Base-by-base conservation (phyloP, 2,329 filamentous ascomycete species). In the Blastomyces gilchristii region DNA sequence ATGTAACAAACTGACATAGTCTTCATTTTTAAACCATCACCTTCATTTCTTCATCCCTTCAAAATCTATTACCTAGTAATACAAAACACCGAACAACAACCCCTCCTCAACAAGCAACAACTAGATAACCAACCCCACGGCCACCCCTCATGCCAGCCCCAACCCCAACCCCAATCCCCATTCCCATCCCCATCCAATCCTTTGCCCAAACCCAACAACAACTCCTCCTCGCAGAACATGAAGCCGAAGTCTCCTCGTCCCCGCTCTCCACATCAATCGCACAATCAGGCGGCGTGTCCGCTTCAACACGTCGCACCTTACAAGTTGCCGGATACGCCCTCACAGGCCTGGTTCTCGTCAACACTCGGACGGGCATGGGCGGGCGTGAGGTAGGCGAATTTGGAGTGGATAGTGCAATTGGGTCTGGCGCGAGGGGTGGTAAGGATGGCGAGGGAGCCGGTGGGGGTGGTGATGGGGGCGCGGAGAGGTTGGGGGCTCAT, bases 371-470 rank as follows among this genome's bases (percentile, higher is more conserved):
- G 0, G 94, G 94, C 0, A 81, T 97, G 47, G 94, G 92, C 18
- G 94, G 94, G n/a, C 89, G 91, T 67, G 91, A 90, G 0, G 88
- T 99, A 1, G 79, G 97, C 3, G 92, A 97, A 74, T 85, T 99
- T 6, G 79, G 78, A 1, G 75, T 77, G 1, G 93, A 97, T 70
- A 77, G 84, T n/a, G 89, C 91, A 0, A 83, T 87, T 1, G 56
- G 59, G 18, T 49, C 47, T 57, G 57, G 59, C 18, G 31, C 41
- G 22, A 49, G 50, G 59, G 39, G 34, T 14, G 58, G 31, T 18
- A 67, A 67, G 53, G 62, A 63, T 9, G 28, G 31, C 0, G 53
- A 39, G 31, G 64, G 65, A 8, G 60, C 56, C 7, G 65, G 60
- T 6, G 68, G 65, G 2, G 73, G 71, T 1, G 63, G 64, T 39